Conservation (phyloP, 2,329 filamentous ascomycete species). For the Phaeomoniella chlamydospora region DNA sequence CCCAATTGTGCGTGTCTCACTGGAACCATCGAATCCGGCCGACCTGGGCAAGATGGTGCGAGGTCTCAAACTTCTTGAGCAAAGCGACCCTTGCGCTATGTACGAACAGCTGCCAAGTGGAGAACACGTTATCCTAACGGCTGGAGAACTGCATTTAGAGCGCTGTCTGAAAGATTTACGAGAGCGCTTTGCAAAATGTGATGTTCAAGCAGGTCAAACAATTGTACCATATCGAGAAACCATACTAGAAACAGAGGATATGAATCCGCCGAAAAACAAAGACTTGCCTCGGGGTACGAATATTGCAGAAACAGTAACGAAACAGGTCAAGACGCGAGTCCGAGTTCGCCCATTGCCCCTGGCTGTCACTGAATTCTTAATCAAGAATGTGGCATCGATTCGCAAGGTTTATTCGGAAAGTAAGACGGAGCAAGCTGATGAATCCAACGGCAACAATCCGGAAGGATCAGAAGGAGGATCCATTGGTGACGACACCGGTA, state of each 20-base stretch:
- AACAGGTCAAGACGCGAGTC: conserved; percentile 66
- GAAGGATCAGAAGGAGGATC: conserved; percentile 24
- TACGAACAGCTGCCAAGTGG: conserved; percentile 89
- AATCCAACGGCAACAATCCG: conserved; percentile 18
- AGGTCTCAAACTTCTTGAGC: conserved; percentile 73
- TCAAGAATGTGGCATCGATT: conserved; percentile 65
- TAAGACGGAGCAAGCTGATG: conserved; percentile 33
- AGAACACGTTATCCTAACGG: conserved; percentile 88
- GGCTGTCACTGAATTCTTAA: conserved; percentile 69
- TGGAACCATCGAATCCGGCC: conserved; percentile 83
- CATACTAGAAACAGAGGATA: conserved; percentile 75
- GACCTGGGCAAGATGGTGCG: conserved; percentile 92
- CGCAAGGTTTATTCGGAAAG: conserved; percentile 64
- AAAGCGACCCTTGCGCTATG: conserved; percentile 89
- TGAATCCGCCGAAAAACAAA: conserved; percentile 76
- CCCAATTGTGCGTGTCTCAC: conserved; percentile 85
- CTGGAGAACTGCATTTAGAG: conserved; percentile 87
- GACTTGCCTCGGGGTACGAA: conserved; percentile 75
- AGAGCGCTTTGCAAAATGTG: conserved; percentile 84
- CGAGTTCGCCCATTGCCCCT: conserved; percentile 65
- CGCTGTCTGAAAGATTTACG: conserved; percentile 84
- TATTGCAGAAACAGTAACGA: conserved; percentile 62
- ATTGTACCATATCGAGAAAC: conserved; percentile 95
- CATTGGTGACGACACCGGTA: conserved; percentile 31
- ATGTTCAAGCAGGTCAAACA: conserved; percentile 83